Conservation (phyloP, 441 rosid species). For the Arabidopsis hybrid region DNA sequence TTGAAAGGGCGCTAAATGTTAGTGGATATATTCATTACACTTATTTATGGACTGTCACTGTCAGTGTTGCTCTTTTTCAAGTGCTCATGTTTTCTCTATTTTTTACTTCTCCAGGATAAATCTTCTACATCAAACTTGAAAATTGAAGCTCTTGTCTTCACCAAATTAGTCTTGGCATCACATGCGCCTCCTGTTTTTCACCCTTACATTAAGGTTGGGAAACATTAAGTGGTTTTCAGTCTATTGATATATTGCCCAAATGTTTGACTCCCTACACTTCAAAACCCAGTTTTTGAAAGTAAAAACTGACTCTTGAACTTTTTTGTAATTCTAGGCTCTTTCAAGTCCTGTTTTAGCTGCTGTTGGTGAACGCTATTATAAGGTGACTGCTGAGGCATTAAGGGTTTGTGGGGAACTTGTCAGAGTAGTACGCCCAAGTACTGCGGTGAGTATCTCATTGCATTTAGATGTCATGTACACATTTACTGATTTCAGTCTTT, state of each 20-base stretch:
- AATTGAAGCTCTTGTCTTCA: constrained; percentile 90
- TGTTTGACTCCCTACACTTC: constrained; percentile 18
- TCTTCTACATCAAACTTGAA: constrained; percentile 97
- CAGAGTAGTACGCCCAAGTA: constrained; percentile 84
- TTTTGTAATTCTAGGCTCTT: constrained; percentile 70
- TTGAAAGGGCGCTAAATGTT: constrained; percentile 94
- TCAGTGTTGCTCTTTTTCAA: constrained; percentile 10
- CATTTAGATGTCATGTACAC: constrained; percentile 34
- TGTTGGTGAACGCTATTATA: constrained; percentile 98
- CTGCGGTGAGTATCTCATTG: constrained; percentile 62
- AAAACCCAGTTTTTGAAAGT: constrained; percentile 11
- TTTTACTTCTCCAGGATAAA: constrained; percentile 70
- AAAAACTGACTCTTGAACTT: constrained; percentile 16
- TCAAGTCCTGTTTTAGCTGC: constrained; percentile 94
- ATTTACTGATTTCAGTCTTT: constrained; percentile 18
- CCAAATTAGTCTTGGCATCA: constrained; percentile 91
- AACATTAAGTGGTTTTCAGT: constrained; percentile 2
- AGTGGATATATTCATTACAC: constrained; percentile 37
- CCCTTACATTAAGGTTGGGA: constrained; percentile 88
- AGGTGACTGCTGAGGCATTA: constrained; percentile 99
- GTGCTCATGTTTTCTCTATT: constrained; percentile 25
- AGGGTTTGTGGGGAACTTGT: constrained; percentile 99
- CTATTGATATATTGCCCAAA: constrained; percentile 5
- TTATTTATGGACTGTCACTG: not conserved
- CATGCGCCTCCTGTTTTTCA: constrained; percentile 97